These are phyloP conservation scores for Hymenoscyphus occultus DNA, from an alignment of 2,329 filamentous ascomycete species.

Conservation along the genomic window DNA sequence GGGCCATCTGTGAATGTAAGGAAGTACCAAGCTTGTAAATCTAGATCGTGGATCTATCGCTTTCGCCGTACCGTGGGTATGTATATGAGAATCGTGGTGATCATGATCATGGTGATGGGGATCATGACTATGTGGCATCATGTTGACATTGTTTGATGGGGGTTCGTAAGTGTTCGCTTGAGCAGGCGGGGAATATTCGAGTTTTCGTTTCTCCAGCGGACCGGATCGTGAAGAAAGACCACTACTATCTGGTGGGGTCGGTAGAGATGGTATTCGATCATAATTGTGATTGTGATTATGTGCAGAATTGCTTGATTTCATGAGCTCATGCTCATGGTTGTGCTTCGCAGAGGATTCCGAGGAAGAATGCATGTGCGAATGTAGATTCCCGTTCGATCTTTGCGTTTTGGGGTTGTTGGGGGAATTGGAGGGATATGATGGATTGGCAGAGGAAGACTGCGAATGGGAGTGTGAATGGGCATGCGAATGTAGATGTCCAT, in stretches of 20 bases:
- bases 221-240: slow-evolving; percentile 16
- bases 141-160: slow-evolving; percentile 22
- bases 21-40: slow-evolving; percentile 72
- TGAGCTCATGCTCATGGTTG: slow-evolving; percentile 20
- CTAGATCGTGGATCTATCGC: slow-evolving; percentile 52
- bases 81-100: slow-evolving; percentile 26
- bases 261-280: slow-evolving; percentile 16
- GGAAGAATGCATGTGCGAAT: slow-evolving; percentile 30
- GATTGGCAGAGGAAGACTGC: slow-evolving; percentile 35
- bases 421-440: slow-evolving; percentile 24
- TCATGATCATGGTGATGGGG: slow-evolving; percentile 28
- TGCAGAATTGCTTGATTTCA: slow-evolving; percentile 10
- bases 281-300: slow-evolving; percentile 21
- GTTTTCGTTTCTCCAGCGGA: slow-evolving; percentile 21
- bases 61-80: slow-evolving; percentile 22
- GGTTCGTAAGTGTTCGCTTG: slow-evolving; percentile 24
- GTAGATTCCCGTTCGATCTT: slow-evolving; percentile 30
- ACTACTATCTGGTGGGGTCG: slow-evolving; percentile 28
- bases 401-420: slow-evolving; percentile 27
- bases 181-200: slow-evolving; percentile 18
- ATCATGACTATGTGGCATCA: slow-evolving; percentile 22
- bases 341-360: slow-evolving; percentile 27
- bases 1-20: slow-evolving; percentile 66
- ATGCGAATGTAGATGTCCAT: slow-evolving; percentile 40
- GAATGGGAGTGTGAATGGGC: slow-evolving; percentile 25